Evolutionary conservation across 768 basidiomycete species (phyloP).

Genomic region (Lenzites betulinus): DNA sequence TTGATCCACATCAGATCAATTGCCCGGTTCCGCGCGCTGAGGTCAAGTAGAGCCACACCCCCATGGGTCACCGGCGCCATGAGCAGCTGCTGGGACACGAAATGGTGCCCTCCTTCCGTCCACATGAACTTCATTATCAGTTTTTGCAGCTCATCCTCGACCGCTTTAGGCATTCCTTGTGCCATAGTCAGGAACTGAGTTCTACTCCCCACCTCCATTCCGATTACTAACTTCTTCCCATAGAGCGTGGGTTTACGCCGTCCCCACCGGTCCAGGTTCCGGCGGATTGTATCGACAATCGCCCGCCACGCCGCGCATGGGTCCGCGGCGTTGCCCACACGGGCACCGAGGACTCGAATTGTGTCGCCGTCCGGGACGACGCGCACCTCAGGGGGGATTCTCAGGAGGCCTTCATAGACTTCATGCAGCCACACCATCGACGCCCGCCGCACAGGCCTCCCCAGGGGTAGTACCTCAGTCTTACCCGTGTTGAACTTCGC

Average conservation of each 20-base stretch:
- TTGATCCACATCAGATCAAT: conserved; percentile 19
- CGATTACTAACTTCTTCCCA: neutral
- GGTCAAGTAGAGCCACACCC: conserved; percentile 13
- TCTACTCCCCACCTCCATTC: neutral
- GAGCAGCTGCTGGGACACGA: neutral
- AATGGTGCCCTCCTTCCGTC: neutral
- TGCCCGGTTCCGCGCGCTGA: neutral
- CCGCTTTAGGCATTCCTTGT: neutral
- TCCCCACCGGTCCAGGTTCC: neutral
- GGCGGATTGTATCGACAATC: neutral
- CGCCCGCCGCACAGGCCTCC: no score
- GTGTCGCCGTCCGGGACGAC: neutral
- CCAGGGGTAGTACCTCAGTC: no score
- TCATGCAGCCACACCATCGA: no score
- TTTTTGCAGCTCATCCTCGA: neutral
- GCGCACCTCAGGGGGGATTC: neutral
- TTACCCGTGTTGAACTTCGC: no score
- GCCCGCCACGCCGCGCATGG: neutral
- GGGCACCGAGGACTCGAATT: neutral
- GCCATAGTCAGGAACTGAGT: neutral
- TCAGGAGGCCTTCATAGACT: no score
- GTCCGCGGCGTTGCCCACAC: neutral
- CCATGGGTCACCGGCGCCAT: neutral
- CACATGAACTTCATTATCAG: neutral
- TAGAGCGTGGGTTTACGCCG: neutral